These are phyloP conservation scores for Camelina hispida DNA, from an alignment of 345 rosid species.

Conservation along the genomic window DNA sequence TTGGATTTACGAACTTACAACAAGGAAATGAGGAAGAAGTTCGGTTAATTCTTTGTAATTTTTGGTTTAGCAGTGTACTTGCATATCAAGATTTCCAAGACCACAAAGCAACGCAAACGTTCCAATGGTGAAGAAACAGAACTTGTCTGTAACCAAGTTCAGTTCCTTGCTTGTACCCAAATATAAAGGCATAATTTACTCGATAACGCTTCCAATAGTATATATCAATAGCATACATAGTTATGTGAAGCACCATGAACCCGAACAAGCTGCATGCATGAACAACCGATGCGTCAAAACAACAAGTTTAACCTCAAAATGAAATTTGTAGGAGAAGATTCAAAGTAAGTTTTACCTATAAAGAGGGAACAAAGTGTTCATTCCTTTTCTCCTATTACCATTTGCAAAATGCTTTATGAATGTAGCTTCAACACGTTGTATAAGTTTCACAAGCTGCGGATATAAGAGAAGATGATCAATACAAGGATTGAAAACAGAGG, in stretches of 20 bases:
- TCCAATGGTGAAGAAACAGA: slow-evolving; percentile 59
- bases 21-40: slow-evolving; percentile 51
- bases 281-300: background rate
- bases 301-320: background rate
- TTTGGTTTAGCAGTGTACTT: slow-evolving; percentile 49
- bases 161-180: slow-evolving; percentile 73
- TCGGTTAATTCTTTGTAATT: slow-evolving; percentile 51
- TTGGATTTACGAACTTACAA: slow-evolving; percentile 42
- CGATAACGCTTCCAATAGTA: slow-evolving; percentile 54
- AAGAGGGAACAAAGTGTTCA: slow-evolving; percentile 66
- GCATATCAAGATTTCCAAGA: slow-evolving; percentile 67
- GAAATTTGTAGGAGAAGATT: background rate
- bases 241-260: slow-evolving; percentile 54
- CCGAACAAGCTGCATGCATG: slow-evolving; percentile 53
- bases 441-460: slow-evolving; percentile 51
- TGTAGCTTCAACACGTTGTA: slow-evolving; percentile 65
- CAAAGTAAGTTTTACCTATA: slow-evolving; percentile 51
- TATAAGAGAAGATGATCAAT: slow-evolving; percentile 2
- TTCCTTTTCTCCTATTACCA: slow-evolving; percentile 62
- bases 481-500: background rate
- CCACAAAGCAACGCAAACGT: slow-evolving; percentile 54
- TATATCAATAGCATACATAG: slow-evolving; percentile 49
- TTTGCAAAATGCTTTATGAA: slow-evolving; percentile 69
- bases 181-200: slow-evolving; percentile 69
- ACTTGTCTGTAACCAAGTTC: slow-evolving; percentile 74